Evolutionary conservation across 2,329 filamentous ascomycete species (phyloP).

Genomic region (Drechslerella coelobrocha): DNA sequence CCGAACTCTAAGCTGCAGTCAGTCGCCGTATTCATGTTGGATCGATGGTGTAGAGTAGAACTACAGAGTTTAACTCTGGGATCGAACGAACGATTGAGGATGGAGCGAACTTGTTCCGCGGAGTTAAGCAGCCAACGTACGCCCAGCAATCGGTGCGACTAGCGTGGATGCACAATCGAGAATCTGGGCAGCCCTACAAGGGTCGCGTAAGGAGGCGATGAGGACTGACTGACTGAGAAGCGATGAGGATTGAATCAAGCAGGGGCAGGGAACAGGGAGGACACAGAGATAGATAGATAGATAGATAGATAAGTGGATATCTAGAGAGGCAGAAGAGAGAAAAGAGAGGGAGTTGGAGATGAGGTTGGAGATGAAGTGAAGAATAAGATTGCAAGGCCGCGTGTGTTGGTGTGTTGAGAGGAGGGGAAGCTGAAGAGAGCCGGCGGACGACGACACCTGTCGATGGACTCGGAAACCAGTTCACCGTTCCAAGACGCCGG

Average conservation of each 20-base stretch:
- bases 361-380: neutral
- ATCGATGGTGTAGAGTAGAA: neutral
- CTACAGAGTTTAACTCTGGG: neutral
- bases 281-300: neutral
- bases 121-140: conserved; percentile 8
- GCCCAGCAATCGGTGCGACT: neutral
- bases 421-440: neutral
- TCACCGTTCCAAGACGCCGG: conserved; percentile 26
- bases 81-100: too few relatives aligned
- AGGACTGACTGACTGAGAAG: too few relatives aligned
- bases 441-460: conserved; percentile 2
- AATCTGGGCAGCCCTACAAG: too few relatives aligned
- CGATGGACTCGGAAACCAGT: conserved; percentile 6
- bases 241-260: too few relatives aligned
- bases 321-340: neutral
- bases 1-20: conserved; percentile 30
- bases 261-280: conserved; percentile 9
- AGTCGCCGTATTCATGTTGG: conserved; percentile 23
- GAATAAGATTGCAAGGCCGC: neutral
- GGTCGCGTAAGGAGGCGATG: too few relatives aligned
- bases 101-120: conserved; percentile 13
- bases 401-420: neutral
- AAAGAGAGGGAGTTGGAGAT: neutral
- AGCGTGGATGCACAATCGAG: neutral
- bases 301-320: neutral